Base-by-base conservation (phyloP, 139 green algal genomes). In the Chlorella sp. region DNA sequence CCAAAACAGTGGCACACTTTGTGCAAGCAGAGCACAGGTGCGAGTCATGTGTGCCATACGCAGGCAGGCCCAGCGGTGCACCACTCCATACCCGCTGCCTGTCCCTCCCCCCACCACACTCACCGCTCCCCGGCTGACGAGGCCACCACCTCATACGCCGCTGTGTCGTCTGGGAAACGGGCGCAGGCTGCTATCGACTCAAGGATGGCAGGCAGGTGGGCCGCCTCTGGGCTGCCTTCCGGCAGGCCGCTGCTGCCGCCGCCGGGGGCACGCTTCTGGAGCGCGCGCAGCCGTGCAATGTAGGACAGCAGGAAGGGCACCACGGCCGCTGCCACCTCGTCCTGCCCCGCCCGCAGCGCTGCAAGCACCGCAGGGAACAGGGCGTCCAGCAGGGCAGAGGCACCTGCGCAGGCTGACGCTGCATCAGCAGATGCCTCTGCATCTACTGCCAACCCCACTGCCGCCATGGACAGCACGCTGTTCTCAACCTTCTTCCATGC, bases 401-500 rank as follows among this genome's bases (percentile, higher is more conserved):
- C 79, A 64, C 80, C 69, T 12, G 86, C 76, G 20, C 80, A 90
- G n/a, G 89, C 90, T 0, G 84, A 63, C 0, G 36, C 70, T 11
- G 90, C 94, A 51, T 97, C 95, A 0, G 62, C 17, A 0, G 70
- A 62, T 12, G 92, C 94, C 28, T 96, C 94, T 3, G 90, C 87
- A 38, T 92, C 88, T 9, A 98, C 90, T 0, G 36, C 62, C 13
- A 98, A 75, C 1, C 95, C 95, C 51, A 95, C 88, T 0, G 94
- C 93, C 5, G 88, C 80, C 56, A 98, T 84, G 80, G 88, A 93
- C 82, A 96, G 91, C 44, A 96, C 90, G 17, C 91, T 78, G 82
- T 98, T 98, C 90, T 98, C 95, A 38, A 98, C 89, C 11, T 92
- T 91, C 86, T 98, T 98, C 88, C 75, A 97, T 67, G 38, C 82